Evolutionary conservation across 805 yeast species (phyloP).

Genomic region (Starmerella sp.): DNA sequence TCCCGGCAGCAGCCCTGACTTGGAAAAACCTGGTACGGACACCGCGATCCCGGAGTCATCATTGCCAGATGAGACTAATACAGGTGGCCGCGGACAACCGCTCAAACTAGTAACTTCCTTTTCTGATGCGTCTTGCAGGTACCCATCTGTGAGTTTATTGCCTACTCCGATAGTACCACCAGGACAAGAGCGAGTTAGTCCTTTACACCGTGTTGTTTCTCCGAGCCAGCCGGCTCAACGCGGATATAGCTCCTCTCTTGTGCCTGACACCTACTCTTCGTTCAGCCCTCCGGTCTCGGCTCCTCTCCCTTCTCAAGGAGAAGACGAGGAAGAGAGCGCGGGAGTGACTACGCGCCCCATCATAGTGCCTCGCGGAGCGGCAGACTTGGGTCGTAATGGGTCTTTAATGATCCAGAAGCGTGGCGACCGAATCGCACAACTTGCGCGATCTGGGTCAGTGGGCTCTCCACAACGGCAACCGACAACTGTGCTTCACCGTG

Average conservation of each 20-base stretch:
- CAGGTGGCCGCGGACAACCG: not conserved
- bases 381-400: conserved; percentile 5
- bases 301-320: not conserved
- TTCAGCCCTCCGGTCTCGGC: not conserved
- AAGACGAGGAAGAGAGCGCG: not conserved
- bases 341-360: not conserved
- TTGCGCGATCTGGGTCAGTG: conserved; percentile 18
- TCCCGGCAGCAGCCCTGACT: not conserved
- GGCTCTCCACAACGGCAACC: conserved; percentile 21
- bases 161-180: conserved; percentile 10
- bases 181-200: not conserved
- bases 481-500: conserved; percentile 21
- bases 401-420: conserved; percentile 20
- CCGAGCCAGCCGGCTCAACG: not conserved
- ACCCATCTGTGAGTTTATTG: conserved; percentile 8
- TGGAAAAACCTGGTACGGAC: not conserved
- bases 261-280: conserved; percentile 7
- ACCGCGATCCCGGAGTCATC: not conserved
- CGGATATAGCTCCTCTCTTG: conserved; percentile 6
- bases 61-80: not conserved
- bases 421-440: conserved; percentile 3
- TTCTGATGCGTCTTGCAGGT: not conserved
- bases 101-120: conserved; percentile 3
- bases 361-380: not conserved
- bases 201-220: not conserved